phyloP scores from a whole-genome alignment of 352 stramenopile species.

The Aphanomyces astaci region DNA sequence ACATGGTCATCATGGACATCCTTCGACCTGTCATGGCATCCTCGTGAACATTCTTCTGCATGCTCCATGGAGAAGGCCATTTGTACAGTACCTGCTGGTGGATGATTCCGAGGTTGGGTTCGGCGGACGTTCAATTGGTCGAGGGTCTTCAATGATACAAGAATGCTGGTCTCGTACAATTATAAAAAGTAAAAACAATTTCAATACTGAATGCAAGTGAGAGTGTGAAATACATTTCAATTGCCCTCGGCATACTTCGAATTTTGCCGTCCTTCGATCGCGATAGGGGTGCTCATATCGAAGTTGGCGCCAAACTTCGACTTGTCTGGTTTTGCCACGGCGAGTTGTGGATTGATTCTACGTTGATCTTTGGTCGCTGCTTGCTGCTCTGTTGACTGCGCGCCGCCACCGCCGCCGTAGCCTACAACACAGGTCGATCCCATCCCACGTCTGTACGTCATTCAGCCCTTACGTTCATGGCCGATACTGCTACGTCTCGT shows the following conservation, averaged over 20 bases:
- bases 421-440: too few relatives aligned
- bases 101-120: background rate
- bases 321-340: background rate
- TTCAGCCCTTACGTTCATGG: too few relatives aligned
- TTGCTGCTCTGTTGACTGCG: background rate
- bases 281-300: background rate
- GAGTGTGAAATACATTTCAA: background rate
- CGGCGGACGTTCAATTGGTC: background rate
- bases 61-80: background rate
- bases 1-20: background rate
- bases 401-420: too few relatives aligned
- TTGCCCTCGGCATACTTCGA: background rate
- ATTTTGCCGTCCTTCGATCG: background rate
- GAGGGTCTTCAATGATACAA: background rate
- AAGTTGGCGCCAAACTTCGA: background rate
- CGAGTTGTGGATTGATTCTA: background rate
- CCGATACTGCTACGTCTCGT: background rate
- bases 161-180: background rate
- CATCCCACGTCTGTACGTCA: too few relatives aligned
- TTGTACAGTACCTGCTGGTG: too few relatives aligned
- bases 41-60: background rate
- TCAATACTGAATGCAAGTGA: background rate
- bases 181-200: background rate
- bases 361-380: too few relatives aligned
- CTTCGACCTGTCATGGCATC: background rate